A percentile compares a stretch with the other conserved stretches of the same genome.
Evolutionary conservation across 331 rosid genomes (phyloP).

Genomic region (Prunus yedoensis): DNA sequence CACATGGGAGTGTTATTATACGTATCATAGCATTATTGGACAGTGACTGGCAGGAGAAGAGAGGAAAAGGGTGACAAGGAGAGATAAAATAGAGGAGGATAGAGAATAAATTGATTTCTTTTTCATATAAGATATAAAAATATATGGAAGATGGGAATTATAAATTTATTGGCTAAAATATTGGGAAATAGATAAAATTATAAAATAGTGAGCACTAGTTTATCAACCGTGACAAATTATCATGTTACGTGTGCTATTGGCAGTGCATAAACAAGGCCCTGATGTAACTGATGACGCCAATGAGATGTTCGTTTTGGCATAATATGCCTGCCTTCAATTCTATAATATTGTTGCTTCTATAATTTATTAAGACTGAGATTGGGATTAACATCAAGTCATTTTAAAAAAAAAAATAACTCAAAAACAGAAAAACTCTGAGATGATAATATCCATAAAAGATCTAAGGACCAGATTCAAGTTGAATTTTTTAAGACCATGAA

Average conservation of each 20-base stretch:
- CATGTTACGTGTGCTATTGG: slow-evolving; percentile 7
- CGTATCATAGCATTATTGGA: fast-evolving
- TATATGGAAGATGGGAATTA: not conserved
- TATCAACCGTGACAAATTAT: slow-evolving; percentile 12
- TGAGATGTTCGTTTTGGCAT: not conserved
- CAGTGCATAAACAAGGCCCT: not conserved
- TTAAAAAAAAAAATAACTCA: not conserved
- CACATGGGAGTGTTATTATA: fast-evolving
- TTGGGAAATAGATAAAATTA: not conserved
- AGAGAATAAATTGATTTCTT: not conserved
- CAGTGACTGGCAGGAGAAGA: fast-evolving
- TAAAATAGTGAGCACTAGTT: not conserved
- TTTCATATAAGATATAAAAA: not conserved
- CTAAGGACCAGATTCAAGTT: slow-evolving; percentile 8
- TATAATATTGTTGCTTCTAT: not conserved
- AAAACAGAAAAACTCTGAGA: not conserved
- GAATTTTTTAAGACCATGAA: not conserved
- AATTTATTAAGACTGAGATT: slow-evolving; percentile 13
- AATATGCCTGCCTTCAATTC: not conserved
- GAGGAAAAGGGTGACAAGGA: too few species aligned
- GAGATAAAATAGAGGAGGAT: too few species aligned
- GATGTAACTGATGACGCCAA: slow-evolving; percentile 13
- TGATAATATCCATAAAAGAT: slow-evolving; percentile 15
- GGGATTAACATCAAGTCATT: slow-evolving; percentile 5
- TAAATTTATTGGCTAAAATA: not conserved